Percentiles rank a stretch among this genome's conserved stretches.
Conservation (phyloP, 2,329 filamentous ascomycete species). For the Teratosphaeriaceae sp. region DNA sequence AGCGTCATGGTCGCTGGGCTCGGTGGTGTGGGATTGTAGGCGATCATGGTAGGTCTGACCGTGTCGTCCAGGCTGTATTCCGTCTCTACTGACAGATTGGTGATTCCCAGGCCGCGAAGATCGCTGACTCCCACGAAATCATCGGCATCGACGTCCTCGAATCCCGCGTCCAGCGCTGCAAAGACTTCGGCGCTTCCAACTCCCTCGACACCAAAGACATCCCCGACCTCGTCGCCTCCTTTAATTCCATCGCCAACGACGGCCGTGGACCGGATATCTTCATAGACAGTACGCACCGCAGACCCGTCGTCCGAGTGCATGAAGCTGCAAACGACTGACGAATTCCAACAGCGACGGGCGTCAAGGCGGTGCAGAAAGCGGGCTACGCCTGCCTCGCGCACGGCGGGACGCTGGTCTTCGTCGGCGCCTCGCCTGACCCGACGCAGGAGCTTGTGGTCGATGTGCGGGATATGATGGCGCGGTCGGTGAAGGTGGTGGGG, state of each 20-base stretch:
- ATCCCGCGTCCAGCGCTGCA: constrained; percentile 30
- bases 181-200: constrained; percentile 34
- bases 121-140: constrained; percentile 28
- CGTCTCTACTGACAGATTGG: neutral
- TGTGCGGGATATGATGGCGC: constrained; percentile 34
- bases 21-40: constrained; percentile 24
- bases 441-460: constrained; percentile 34
- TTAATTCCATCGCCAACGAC: constrained; percentile 24
- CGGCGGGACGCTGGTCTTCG: constrained; percentile 40
- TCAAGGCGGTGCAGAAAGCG: constrained; percentile 12
- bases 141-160: constrained; percentile 33
- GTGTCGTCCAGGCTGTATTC: neutral
- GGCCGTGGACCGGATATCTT: constrained; percentile 35
- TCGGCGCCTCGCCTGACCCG: constrained; percentile 36
- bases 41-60: constrained; percentile 28
- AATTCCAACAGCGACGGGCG: constrained; percentile 12
- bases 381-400: constrained; percentile 14
- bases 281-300: constrained; percentile 32
- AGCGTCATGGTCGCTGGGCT: constrained; percentile 19
- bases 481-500: constrained; percentile 39
- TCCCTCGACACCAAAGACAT: constrained; percentile 29
- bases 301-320: too few relatives aligned
- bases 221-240: constrained; percentile 22
- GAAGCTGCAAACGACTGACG: neutral
- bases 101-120: constrained; percentile 20